Evolutionary conservation across 495 filamentous ascomycete genomes (phyloP).

Genomic region (Hamigera avellanea): DNA sequence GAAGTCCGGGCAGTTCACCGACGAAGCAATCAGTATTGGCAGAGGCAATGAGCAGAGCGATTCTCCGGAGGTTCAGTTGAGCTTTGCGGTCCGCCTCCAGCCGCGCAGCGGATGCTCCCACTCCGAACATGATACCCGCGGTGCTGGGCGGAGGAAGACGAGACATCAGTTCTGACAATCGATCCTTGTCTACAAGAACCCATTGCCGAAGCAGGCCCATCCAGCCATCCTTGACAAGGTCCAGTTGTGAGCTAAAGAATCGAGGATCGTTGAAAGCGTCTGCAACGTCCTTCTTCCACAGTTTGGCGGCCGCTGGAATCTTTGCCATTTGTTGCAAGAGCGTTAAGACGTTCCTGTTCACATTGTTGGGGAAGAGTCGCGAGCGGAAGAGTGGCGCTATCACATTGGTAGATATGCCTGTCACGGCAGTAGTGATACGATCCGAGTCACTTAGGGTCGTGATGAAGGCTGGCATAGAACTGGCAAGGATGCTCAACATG

Average conservation of each 20-base stretch:
- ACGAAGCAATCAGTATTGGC: slow-evolving; percentile 67
- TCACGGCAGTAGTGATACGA: slow-evolving; percentile 63
- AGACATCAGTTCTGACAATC: slow-evolving; percentile 66
- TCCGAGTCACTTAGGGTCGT: slow-evolving; percentile 80
- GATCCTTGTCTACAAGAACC: slow-evolving; percentile 75
- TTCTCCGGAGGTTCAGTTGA: slow-evolving; percentile 78
- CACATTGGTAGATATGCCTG: slow-evolving; percentile 70
- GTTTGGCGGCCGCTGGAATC: slow-evolving; percentile 68
- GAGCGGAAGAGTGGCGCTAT: slow-evolving; percentile 75
- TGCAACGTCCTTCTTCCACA: slow-evolving; percentile 84
- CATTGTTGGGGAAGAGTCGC: slow-evolving; percentile 78
- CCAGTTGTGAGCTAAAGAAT: slow-evolving; percentile 61
- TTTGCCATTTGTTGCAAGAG: slow-evolving; percentile 68
- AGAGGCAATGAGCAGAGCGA: slow-evolving; percentile 66
- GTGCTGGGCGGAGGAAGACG: slow-evolving; percentile 76
- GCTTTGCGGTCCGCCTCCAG: slow-evolving; percentile 88
- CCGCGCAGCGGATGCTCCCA: slow-evolving; percentile 88
- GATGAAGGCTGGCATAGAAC: slow-evolving; percentile 71
- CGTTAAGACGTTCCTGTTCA: slow-evolving; percentile 56
- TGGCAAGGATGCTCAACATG: slow-evolving; percentile 66
- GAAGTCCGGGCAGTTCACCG: slow-evolving; percentile 54
- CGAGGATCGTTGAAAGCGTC: slow-evolving; percentile 86
- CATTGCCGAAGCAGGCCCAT: slow-evolving; percentile 74
- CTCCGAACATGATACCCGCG: slow-evolving; percentile 96
- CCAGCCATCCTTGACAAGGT: slow-evolving; percentile 63